Evolutionary conservation across 2,329 filamentous ascomycete genomes (phyloP).

Genomic region (Colletotrichum tamarilloi): DNA sequence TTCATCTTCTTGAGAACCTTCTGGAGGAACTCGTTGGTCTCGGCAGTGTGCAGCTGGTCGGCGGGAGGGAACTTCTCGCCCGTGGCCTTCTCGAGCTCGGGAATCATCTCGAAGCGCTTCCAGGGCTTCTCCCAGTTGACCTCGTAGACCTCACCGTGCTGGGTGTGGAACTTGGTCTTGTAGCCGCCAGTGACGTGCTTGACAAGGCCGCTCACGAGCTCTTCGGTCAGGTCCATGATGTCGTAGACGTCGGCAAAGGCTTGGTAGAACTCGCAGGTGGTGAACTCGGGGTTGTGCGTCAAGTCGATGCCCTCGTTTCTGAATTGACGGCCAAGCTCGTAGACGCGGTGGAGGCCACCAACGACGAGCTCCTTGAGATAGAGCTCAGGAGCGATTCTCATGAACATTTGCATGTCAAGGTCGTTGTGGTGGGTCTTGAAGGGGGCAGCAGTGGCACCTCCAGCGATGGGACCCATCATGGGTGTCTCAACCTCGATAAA

Average conservation of each 20-base stretch:
- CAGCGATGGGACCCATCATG: constrained; percentile 96
- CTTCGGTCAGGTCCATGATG: constrained; percentile 89
- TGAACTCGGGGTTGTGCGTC: constrained; percentile 99
- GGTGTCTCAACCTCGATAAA: constrained; percentile 97
- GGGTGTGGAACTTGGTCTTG: constrained; percentile 86
- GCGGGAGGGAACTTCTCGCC: constrained; percentile 95
- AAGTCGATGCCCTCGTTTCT: constrained; percentile 91
- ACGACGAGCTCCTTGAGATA: constrained; percentile 98
- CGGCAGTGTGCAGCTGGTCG: constrained; percentile 88
- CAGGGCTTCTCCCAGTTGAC: constrained; percentile 98
- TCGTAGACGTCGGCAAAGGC: constrained; percentile 93
- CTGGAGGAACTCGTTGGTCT: constrained; percentile 90
- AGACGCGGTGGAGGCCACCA: constrained; percentile 92
- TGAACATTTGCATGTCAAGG: constrained; percentile 91
- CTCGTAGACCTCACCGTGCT: constrained; percentile 85
- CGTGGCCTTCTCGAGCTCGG: constrained; percentile 86
- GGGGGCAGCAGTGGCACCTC: constrained; percentile 93
- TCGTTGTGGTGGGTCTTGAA: constrained; percentile 98
- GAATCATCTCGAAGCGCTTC: constrained; percentile 96
- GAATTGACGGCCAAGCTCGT: constrained; percentile 96
- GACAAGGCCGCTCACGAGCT: constrained; percentile 89
- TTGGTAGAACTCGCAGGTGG: constrained; percentile 96
- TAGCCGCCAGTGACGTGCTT: constrained; percentile 89
- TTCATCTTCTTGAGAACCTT: constrained; percentile 87
- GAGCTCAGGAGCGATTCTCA: constrained; percentile 86